Conservation (phyloP, 1,284 basidiomycete genomes). For the Veloboletus limbatus region DNA sequence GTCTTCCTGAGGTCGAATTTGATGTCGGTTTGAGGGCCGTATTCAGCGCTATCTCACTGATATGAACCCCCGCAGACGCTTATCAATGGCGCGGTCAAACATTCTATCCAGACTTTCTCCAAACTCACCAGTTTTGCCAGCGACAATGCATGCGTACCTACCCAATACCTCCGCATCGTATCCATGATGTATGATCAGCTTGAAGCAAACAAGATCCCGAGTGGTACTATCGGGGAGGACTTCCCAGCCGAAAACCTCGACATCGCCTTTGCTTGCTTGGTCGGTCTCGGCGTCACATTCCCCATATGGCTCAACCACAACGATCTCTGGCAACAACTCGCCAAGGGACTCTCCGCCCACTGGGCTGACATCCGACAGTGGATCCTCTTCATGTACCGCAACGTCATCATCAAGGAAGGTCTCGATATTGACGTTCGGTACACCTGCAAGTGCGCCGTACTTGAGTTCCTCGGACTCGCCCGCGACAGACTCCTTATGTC, state of each 20-base stretch:
- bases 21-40: slow-evolving; percentile 12
- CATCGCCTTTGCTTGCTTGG: slow-evolving; percentile 15
- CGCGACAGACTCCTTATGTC: slow-evolving; percentile 23
- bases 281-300: slow-evolving; percentile 22
- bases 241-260: slow-evolving; percentile 11
- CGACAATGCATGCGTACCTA: slow-evolving; percentile 13
- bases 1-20: slow-evolving; percentile 16
- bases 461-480: slow-evolving; percentile 29
- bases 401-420: slow-evolving; percentile 11
- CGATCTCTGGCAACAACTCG: slow-evolving; percentile 17
- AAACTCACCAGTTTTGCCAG: slow-evolving; percentile 18
- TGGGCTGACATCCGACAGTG: slow-evolving; percentile 28
- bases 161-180: slow-evolving; percentile 25
- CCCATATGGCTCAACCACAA: slow-evolving; percentile 24
- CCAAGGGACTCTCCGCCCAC: slow-evolving; percentile 12
- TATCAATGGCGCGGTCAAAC: slow-evolving; percentile 9
- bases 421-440: slow-evolving; percentile 12
- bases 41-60: not conserved
- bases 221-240: slow-evolving; percentile 3
- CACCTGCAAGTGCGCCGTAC: slow-evolving; percentile 24
- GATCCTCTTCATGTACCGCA: slow-evolving; percentile 25
- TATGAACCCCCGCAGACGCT: slow-evolving; percentile 13
- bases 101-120: slow-evolving; percentile 15
- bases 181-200: slow-evolving; percentile 25
- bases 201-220: slow-evolving; percentile 19